Base-by-base conservation (phyloP, 371 early-diverging fungal species). In the Mortierella sp. region DNA sequence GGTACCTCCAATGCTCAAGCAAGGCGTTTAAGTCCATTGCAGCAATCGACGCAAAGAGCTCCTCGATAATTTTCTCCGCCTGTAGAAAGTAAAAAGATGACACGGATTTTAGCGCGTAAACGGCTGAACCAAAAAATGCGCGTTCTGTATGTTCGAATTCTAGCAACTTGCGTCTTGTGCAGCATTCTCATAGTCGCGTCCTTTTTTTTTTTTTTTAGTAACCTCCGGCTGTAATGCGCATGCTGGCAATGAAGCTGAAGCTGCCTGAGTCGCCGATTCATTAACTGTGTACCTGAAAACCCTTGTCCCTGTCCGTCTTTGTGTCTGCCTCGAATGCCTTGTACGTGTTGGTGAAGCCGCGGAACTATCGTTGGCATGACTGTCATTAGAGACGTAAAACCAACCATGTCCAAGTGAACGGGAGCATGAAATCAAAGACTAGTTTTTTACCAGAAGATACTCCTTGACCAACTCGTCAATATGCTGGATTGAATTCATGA, bases 391-490 rank as follows among this genome's bases (percentile, higher is more conserved):
- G n/a, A n/a, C n/a, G n/a, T n/a, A n/a, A n/a, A n/a, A n/a, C n/a
- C n/a, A n/a, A n/a, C n/a, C 19, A 17, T 19, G 49, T 24, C 32
- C 12, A 23, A 31, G 32, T 4, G 37, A 1, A 34, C 17, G 14
- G 26, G 21, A n/a, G 19, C 2, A 14, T 32, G 21, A 30, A 37
- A 27, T 12, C 8, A 28, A 3, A 34, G 27, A n/a, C 28, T n/a
- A 1, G 11, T 37, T 24, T n/a, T 15, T 78, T 87, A 87, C 90
- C 69, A 90, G 57, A 50, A 90, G 80, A 68, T 90, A 90, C 66
- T 90, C 90, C 69, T 87, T 88, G 54, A 90, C 84, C 56, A 90
- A 83, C 47, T 90, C 90, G 68, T 90, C 90, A 47, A 90, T 85
- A 69, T 90, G 88, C 43, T 82, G 78, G 52, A 88, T 80, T 48